phyloP scores from a whole-genome alignment of 768 basidiomycete genomes.

The Piloderma croceum region DNA sequence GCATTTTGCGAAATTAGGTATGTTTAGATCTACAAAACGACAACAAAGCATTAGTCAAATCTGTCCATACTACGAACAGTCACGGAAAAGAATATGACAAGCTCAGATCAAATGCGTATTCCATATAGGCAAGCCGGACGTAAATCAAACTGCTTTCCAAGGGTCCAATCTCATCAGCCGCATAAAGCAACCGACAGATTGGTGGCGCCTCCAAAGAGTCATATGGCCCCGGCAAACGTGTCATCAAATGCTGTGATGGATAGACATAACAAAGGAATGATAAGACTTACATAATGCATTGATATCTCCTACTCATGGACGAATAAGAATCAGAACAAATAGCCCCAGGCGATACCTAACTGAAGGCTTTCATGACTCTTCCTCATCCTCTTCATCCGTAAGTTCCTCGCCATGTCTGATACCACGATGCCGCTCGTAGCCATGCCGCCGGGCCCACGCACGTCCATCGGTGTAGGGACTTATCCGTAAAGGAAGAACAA shows the following conservation, averaged over 20 bases:
- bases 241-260: conserved; percentile 42
- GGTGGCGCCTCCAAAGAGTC: conserved; percentile 47
- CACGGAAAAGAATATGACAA: too few species aligned
- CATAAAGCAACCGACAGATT: conserved; percentile 8
- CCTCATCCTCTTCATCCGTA: conserved; percentile 76
- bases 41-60: too few species aligned
- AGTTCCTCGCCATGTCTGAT: conserved; percentile 76
- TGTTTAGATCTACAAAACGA: too few species aligned
- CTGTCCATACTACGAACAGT: too few species aligned
- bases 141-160: conserved; percentile 55
- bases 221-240: conserved; percentile 81
- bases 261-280: conserved; percentile 2
- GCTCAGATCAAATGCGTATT: too few species aligned
- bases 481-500: conserved; percentile 77
- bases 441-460: conserved; percentile 67
- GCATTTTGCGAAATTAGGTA: too few species aligned
- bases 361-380: conserved; percentile 14
- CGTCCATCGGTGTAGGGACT: conserved; percentile 83
- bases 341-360: neutral
- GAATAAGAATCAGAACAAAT: conserved; percentile 1
- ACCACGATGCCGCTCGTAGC: conserved; percentile 56
- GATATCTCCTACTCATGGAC: too few species aligned
- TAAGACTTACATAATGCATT: conserved; percentile 7
- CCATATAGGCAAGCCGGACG: conserved; percentile 52
- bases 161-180: conserved; percentile 7